Conservation (phyloP, 2,329 filamentous ascomycete species). For the Bertia moriformis region DNA sequence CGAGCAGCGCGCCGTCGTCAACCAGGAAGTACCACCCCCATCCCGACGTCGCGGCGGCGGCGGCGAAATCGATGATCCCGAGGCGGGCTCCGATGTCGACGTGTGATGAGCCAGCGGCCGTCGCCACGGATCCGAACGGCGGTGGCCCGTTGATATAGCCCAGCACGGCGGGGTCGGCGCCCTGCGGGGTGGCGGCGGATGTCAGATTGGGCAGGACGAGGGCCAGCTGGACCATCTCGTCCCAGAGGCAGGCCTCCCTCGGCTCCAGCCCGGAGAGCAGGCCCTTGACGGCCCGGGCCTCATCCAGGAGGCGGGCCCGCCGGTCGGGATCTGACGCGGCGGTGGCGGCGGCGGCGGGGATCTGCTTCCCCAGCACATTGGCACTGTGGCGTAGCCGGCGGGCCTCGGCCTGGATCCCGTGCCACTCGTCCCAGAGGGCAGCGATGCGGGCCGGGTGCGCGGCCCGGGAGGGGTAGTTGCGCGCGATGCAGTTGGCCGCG, state of each 20-base stretch:
- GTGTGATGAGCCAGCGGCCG: conserved; percentile 46
- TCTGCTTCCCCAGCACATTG: conserved; percentile 45
- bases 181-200: conserved; percentile 59
- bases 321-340: conserved; percentile 15
- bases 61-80: conserved; percentile 80
- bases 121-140: no score
- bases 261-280: conserved; percentile 49
- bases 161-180: conserved; percentile 48
- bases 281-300: conserved; percentile 51
- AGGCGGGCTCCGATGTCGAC: conserved; percentile 75
- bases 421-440: conserved; percentile 39
- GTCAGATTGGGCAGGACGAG: conserved; percentile 77
- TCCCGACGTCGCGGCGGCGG: conserved; percentile 66
- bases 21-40: conserved; percentile 97
- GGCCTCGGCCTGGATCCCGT: conserved; percentile 42
- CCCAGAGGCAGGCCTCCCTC: conserved; percentile 31
- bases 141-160: conserved; percentile 68
- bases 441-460: conserved; percentile 39
- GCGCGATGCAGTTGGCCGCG: conserved; percentile 45
- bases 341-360: no score
- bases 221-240: conserved; percentile 62
- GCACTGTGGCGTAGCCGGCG: conserved; percentile 49
- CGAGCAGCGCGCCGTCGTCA: conserved; percentile 79
- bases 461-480: conserved; percentile 59
- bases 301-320: conserved; percentile 39